These are phyloP conservation scores for Arxiozyma slooffiae DNA, from an alignment of 1,139 yeast species.

Conservation along the genomic window DNA sequence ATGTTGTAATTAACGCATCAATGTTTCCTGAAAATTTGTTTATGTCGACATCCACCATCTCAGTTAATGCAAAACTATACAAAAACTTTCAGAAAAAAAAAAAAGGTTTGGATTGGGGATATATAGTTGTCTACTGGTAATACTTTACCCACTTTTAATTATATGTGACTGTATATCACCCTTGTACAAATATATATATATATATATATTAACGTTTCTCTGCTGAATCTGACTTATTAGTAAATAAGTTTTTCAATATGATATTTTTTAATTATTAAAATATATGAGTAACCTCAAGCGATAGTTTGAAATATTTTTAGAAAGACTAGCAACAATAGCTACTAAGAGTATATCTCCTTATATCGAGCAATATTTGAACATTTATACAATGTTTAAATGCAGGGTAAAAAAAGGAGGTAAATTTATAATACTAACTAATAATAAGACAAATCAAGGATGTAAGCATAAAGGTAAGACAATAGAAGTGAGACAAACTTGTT, in stretches of 20 bases:
- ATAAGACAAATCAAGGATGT: background rate
- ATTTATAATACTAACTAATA: no score
- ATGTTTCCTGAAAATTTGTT: conserved; percentile 50
- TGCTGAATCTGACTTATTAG: background rate
- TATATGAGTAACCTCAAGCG: no score
- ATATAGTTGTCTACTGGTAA: background rate
- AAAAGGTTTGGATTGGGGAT: background rate
- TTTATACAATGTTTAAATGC: background rate
- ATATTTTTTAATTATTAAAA: no score
- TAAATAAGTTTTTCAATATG: background rate
- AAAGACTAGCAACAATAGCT: no score
- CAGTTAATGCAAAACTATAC: background rate
- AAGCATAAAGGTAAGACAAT: background rate
- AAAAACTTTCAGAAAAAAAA: background rate
- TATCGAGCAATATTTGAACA: no score
- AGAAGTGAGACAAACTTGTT: no score
- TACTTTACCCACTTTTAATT: background rate
- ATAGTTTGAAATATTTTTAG: no score
- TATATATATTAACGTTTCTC: no score
- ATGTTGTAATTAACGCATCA: conserved; percentile 67
- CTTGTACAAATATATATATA: no score
- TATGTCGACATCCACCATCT: background rate
- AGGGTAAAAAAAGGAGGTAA: no score
- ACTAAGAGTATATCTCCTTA: no score
- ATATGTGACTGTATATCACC: background rate